These are phyloP conservation scores for Clarkia xantiana DNA, from an alignment of 345 rosid species.

Conservation along the genomic window DNA sequence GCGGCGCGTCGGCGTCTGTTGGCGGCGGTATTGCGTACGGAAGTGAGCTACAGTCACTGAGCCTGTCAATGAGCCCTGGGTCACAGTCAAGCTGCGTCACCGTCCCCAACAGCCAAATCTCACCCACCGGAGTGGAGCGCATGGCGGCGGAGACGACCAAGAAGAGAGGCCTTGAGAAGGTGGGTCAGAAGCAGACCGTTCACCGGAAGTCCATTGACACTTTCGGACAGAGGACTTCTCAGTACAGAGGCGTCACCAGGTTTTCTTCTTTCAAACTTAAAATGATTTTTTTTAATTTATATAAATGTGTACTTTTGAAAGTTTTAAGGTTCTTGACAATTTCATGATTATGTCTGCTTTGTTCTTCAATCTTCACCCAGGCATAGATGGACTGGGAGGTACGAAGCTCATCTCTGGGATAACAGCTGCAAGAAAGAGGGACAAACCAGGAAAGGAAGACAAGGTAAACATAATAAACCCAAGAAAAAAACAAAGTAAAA, in stretches of 20 bases:
- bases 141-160: constrained; percentile 29
- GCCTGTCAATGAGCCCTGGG: constrained; percentile 41
- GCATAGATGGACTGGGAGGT: constrained; percentile 81
- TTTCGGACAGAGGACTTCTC: constrained; percentile 78
- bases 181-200: constrained; percentile 45
- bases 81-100: constrained; percentile 36
- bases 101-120: constrained; percentile 17
- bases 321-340: neutral
- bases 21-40: constrained; percentile 9
- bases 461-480: too few relatives aligned
- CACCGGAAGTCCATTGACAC: constrained; percentile 76
- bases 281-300: neutral
- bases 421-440: constrained; percentile 87
- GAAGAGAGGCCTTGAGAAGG: constrained; percentile 43
- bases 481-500: too few relatives aligned
- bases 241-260: constrained; percentile 83
- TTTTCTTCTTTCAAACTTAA: constrained; percentile 4
- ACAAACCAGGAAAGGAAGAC: constrained; percentile 85
- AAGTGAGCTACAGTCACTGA: constrained; percentile 27
- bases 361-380: constrained; percentile 15
- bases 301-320: neutral
- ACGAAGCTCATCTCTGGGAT: constrained; percentile 86
- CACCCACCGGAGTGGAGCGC: constrained; percentile 16
- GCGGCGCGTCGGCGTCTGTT: constrained; percentile 8
- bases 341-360: neutral